A percentile compares a stretch with the other conserved stretches of the same genome.
These are phyloP conservation scores for Scleromitrula shiraiana DNA, from an alignment of 2,329 filamentous ascomycete genomes.

Conservation along the genomic window DNA sequence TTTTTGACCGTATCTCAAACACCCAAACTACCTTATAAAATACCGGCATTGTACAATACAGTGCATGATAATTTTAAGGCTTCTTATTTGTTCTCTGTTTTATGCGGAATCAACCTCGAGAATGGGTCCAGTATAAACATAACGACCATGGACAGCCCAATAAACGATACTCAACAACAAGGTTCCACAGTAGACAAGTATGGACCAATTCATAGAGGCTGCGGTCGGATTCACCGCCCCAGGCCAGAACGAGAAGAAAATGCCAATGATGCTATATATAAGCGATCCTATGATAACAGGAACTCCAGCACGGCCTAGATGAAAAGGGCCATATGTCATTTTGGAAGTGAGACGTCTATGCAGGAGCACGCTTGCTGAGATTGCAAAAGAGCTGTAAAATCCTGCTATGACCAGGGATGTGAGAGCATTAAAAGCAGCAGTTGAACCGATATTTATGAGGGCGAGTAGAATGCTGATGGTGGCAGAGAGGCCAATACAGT, in stretches of 20 bases:
- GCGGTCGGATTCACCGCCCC: background rate
- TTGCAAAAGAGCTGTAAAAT: conserved; percentile 8
- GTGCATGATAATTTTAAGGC: no score
- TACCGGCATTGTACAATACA: no score
- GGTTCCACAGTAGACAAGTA: conserved; percentile 2
- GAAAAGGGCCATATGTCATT: conserved; percentile 11
- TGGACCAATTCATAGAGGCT: conserved; percentile 8
- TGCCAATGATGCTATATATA: conserved; percentile 1
- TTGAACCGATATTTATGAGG: conserved; percentile 6
- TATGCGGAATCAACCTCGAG: background rate
- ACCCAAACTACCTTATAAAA: no score
- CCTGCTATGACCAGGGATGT: conserved; percentile 6
- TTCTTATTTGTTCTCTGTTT: no score
- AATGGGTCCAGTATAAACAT: conserved; percentile 8
- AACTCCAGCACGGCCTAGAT: background rate
- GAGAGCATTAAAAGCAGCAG: conserved; percentile 4
- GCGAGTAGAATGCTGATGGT: conserved; percentile 3
- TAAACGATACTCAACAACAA: conserved; percentile 4
- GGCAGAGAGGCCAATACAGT: background rate
- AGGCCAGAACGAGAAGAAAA: conserved; percentile 12
- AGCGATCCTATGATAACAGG: conserved; percentile 7
- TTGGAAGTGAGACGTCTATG: conserved; percentile 9
- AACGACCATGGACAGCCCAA: conserved; percentile 6
- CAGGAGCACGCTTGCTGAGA: conserved; percentile 7
- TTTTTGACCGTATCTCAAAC: no score